Evolutionary conservation across 2,329 filamentous ascomycete genomes (phyloP), one percentile per base, ranked within the genome.

Genomic region (Fusarium proliferatum): DNA sequence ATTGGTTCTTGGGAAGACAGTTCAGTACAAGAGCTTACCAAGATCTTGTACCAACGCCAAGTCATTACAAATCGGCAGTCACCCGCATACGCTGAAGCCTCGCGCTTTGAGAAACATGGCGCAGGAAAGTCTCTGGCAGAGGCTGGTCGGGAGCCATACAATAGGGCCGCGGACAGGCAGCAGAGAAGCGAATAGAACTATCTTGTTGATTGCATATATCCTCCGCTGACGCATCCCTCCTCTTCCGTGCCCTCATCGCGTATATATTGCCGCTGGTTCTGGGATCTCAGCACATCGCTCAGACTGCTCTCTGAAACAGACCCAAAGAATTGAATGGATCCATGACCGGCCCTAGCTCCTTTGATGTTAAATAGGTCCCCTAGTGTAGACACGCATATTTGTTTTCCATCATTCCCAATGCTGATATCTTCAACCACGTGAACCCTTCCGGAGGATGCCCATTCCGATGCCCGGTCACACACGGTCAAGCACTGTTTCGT

Each of bases 401-500:
- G 70, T 16, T 63, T 62, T 9, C 67, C 61, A 36, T 73, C 42
- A 19, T 75, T 59, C 5, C 67, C 67, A 23, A 73, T 42, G 9
- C 30, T 61, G 8, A 76, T 65, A 21, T 75, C 61, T 38, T 75
- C 72, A 23, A 76, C 57, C 12, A 76, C 59, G 52, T 77, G 75
- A 1, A 77, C 68, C 42, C 49, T 60, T 7, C 48, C 65, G 12
- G 58, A 67, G 2, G n/a, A 73, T 52, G 64, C 64, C 61, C 61
- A 59, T 36, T 67, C 41, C n/a, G 64, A 59, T 30, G 64, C 64
- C 12, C 62, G 34, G 7, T 67, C 30, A 39, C 68, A 71, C 16
- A 71, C 41, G 9, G 43, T 21, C 2, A 73, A 46, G 39, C 70
- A 71, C 33, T 73, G 49, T 36, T 53, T 67, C 10, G 64, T 73